Conservation (phyloP, 768 basidiomycete genomes). For the Psilocybe tampanensis region DNA sequence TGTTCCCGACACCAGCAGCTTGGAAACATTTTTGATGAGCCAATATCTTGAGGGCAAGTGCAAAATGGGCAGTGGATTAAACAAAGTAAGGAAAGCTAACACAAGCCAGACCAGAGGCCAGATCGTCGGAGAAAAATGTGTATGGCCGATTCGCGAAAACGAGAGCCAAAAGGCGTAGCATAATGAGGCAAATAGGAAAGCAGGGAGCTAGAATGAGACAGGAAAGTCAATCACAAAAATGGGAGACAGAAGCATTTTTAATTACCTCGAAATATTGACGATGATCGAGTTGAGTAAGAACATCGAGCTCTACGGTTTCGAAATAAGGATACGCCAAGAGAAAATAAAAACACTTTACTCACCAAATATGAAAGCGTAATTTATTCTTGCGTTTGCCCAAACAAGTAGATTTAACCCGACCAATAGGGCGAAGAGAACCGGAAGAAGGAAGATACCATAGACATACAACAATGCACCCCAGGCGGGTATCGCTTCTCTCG, state of each 20-base stretch:
- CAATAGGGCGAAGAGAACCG: conserved; percentile 72
- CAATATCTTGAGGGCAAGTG: conserved; percentile 76
- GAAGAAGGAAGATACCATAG: conserved; percentile 75
- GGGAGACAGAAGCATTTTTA: conserved; percentile 3
- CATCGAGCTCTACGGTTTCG: conserved; percentile 57
- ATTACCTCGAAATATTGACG: conserved; percentile 67
- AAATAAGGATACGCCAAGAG: not conserved
- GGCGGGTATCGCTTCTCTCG: conserved; percentile 49
- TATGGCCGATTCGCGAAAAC: conserved; percentile 61
- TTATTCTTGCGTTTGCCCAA: conserved; percentile 79
- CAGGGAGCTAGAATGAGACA: conserved; percentile 64
- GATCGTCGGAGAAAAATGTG: conserved; percentile 59
- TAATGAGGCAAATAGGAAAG: conserved; percentile 74
- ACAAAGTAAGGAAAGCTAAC: conserved; percentile 55
- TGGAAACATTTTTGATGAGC: conserved; percentile 66
- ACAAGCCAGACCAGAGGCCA: conserved; percentile 88
- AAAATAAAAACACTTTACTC: conserved; percentile 24
- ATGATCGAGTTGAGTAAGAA: conserved; percentile 72
- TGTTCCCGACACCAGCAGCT: conserved; percentile 69
- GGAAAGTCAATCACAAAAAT: not conserved
- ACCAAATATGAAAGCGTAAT: conserved; percentile 95
- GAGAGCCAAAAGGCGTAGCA: conserved; percentile 87
- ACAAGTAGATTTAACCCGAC: conserved; percentile 84
- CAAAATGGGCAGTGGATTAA: conserved; percentile 77
- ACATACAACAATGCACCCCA: conserved; percentile 79